Percentiles rank a stretch among this genome's conserved stretches.
These are phyloP conservation scores for Ormosia emarginata DNA, from an alignment of 306 rosid genomes.

Conservation along the genomic window DNA sequence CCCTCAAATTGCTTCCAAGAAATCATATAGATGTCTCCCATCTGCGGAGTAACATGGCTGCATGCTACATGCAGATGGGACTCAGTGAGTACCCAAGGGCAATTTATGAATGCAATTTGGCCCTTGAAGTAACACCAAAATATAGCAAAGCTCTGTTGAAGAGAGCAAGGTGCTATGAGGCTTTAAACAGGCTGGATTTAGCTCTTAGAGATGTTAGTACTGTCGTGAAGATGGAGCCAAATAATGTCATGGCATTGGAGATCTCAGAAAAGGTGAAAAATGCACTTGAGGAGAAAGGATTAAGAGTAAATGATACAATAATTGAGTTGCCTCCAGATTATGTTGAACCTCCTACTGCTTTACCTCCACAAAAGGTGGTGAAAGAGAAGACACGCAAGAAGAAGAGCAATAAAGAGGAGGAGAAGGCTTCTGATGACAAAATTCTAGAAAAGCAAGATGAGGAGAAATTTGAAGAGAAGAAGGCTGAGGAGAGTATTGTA, in stretches of 20 bases:
- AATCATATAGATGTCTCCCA: slow-evolving; percentile 77
- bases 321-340: slow-evolving; percentile 77
- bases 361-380: slow-evolving; percentile 24
- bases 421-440: slow-evolving; percentile 21
- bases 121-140: slow-evolving; percentile 80
- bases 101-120: slow-evolving; percentile 77
- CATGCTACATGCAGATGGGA: slow-evolving; percentile 98
- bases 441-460: slow-evolving; percentile 1
- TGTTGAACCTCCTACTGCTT: slow-evolving; percentile 49
- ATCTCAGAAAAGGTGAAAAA: slow-evolving; percentile 59
- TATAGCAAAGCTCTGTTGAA: slow-evolving; percentile 85
- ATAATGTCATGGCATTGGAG: slow-evolving; percentile 81
- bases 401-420: slow-evolving; percentile 51
- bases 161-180: slow-evolving; percentile 93
- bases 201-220: slow-evolving; percentile 67
- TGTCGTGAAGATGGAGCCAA: slow-evolving; percentile 71
- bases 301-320: slow-evolving; percentile 46
- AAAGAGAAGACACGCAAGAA: slow-evolving; percentile 64
- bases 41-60: slow-evolving; percentile 86
- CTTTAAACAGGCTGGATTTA: slow-evolving; percentile 78
- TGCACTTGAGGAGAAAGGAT: slow-evolving; percentile 63
- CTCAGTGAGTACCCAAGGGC: slow-evolving; percentile 80
- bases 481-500: slow-evolving; percentile 14
- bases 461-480: slow-evolving; percentile 29
- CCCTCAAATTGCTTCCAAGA: slow-evolving; percentile 71